A percentile compares a stretch with the other conserved stretches of the same genome.
phyloP scores from a whole-genome alignment of 805 yeast genomes.

The Ogataea thermomethanolica region DNA sequence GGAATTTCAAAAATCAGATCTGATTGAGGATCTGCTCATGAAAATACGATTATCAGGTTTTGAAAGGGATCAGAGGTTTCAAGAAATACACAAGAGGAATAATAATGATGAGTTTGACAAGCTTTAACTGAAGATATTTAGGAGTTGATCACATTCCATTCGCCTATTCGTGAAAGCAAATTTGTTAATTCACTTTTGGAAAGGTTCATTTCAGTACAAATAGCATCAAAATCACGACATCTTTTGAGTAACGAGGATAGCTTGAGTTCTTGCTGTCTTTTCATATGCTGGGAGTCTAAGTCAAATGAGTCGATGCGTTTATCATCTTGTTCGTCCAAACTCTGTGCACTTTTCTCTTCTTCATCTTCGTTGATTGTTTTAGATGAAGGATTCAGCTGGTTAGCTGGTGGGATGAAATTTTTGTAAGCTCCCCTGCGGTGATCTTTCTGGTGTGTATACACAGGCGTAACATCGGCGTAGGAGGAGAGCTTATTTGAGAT shows the following conservation, averaged over 20 bases:
- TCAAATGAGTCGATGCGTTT: slow-evolving; percentile 20
- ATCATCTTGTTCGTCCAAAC: slow-evolving; percentile 22
- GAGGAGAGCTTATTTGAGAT: slow-evolving; percentile 42
- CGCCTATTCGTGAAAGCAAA: slow-evolving; percentile 42
- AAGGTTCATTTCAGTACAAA: slow-evolving; percentile 65
- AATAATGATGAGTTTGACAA: slow-evolving; percentile 18
- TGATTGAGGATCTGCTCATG: slow-evolving; percentile 53
- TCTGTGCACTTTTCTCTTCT: slow-evolving; percentile 9
- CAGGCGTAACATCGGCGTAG: slow-evolving; percentile 31
- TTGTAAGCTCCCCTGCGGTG: slow-evolving; percentile 13
- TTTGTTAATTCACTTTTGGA: slow-evolving; percentile 53
- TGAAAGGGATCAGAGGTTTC: slow-evolving; percentile 23
- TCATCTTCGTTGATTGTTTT: slow-evolving; percentile 8
- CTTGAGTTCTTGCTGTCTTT: slow-evolving; percentile 32
- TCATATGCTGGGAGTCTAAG: slow-evolving; percentile 19
- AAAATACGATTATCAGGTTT: slow-evolving; percentile 45
- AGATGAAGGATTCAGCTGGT: no score
- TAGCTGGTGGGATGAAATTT: slow-evolving; percentile 2
- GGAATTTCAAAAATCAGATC: slow-evolving; percentile 34
- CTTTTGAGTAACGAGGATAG: slow-evolving; percentile 47
- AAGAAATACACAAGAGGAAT: slow-evolving; percentile 15
- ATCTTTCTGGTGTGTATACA: slow-evolving; percentile 7
- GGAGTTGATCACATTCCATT: slow-evolving; percentile 44
- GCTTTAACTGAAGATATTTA: slow-evolving; percentile 9
- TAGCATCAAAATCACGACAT: slow-evolving; percentile 56